Percentiles rank a stretch among this genome's conserved stretches.
These are phyloP conservation scores for Suhomyces panamericanus DNA, from an alignment of 1,139 yeast genomes.

Conservation along the genomic window DNA sequence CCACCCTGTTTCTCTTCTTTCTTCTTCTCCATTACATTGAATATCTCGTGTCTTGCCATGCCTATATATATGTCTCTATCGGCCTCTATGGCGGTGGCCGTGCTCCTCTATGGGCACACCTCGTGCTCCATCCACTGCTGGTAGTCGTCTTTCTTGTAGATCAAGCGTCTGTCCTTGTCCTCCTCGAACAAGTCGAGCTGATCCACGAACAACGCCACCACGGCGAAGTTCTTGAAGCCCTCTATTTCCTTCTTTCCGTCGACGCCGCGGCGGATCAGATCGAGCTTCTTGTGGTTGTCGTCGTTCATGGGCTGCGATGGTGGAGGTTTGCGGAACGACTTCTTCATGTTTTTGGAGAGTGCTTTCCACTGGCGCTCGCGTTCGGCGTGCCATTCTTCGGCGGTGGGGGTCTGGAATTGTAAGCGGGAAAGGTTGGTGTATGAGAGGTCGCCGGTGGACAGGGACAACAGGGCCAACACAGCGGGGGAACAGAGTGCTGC, in stretches of 20 bases:
- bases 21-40: neutral
- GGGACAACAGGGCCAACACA: constrained; percentile 13
- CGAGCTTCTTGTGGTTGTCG: constrained; percentile 58
- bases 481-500: constrained; percentile 32
- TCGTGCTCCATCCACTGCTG: constrained; percentile 77
- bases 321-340: constrained; percentile 68
- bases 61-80: constrained; percentile 1
- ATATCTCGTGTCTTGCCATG: constrained; percentile 1
- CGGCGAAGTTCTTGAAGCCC: constrained; percentile 69
- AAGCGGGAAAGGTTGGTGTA: constrained; percentile 29
- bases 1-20: neutral
- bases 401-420: constrained; percentile 49
- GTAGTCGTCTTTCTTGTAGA: constrained; percentile 52
- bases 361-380: constrained; percentile 61
- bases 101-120: constrained; percentile 60
- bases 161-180: constrained; percentile 55
- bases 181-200: constrained; percentile 70
- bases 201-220: constrained; percentile 69
- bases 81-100: neutral
- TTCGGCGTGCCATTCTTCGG: constrained; percentile 67
- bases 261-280: constrained; percentile 76
- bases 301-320: constrained; percentile 64
- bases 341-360: constrained; percentile 58
- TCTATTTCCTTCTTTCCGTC: constrained; percentile 73
- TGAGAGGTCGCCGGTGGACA: constrained; percentile 24